phyloP scores from a whole-genome alignment of 1,139 yeast species.

The Maudiozyma humilis region DNA sequence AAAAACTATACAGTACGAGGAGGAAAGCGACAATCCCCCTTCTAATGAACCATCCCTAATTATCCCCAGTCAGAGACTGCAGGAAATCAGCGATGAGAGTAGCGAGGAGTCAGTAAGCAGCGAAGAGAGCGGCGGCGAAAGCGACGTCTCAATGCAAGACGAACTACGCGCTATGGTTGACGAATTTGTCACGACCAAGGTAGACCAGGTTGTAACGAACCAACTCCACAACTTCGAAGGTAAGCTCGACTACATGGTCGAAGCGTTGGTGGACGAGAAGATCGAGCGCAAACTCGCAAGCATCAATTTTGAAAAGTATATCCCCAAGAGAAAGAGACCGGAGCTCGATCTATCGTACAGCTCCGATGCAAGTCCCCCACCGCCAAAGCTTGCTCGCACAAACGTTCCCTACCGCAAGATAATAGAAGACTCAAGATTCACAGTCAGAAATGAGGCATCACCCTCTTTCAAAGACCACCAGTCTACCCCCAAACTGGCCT shows the following conservation, averaged over 20 bases:
- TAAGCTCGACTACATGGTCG: slow-evolving; percentile 11
- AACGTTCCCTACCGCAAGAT: slow-evolving; percentile 4
- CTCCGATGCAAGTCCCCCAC: not conserved
- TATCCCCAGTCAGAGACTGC: slow-evolving; percentile 1
- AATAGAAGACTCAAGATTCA: slow-evolving; percentile 7
- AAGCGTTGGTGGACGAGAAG: slow-evolving; percentile 13
- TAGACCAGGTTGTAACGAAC: slow-evolving; percentile 13
- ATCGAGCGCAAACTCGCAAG: slow-evolving; percentile 8
- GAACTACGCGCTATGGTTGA: slow-evolving; percentile 26
- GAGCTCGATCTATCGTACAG: not conserved
- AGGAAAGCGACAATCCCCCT: not conserved
- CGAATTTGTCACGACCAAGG: slow-evolving; percentile 22
- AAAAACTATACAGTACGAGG: slow-evolving; percentile 1
- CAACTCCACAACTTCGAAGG: slow-evolving; percentile 16
- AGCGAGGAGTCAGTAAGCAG: not conserved
- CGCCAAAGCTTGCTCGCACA: not conserved
- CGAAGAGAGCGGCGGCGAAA: not conserved
- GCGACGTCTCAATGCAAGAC: slow-evolving; percentile 15
- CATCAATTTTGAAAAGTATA: slow-evolving; percentile 5
- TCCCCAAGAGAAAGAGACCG: slow-evolving; percentile 1
- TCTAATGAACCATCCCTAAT: not conserved
- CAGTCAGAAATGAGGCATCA: slow-evolving; percentile 1
- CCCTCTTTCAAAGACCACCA: not conserved
- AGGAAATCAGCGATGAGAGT: slow-evolving; percentile 4
- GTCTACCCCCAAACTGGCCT: not conserved